These are phyloP conservation scores for Eimeria praecox DNA, from an alignment of 169 alveolate species.

Conservation along the genomic window DNA sequence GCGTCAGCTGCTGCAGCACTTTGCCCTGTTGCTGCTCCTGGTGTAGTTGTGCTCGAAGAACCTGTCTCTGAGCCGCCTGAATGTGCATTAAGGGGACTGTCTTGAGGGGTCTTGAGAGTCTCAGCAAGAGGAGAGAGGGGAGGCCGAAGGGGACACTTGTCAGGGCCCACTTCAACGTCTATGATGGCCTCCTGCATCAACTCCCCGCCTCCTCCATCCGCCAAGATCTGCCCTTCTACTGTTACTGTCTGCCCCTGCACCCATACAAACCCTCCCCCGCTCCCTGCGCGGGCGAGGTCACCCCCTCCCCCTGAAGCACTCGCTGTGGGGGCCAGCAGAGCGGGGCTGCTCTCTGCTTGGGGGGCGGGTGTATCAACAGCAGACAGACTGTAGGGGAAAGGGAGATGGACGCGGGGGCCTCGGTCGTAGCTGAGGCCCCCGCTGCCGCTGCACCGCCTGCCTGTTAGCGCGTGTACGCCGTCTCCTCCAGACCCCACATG, in stretches of 20 bases:
- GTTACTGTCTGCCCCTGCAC: slow-evolving; percentile 66
- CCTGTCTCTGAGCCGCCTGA: neutral
- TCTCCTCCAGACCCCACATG: slow-evolving; percentile 79
- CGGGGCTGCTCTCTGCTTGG: neutral
- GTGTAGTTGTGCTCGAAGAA: neutral
- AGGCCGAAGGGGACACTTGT: slow-evolving; percentile 11
- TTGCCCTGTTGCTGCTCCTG: neutral
- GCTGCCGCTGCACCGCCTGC: slow-evolving; percentile 51
- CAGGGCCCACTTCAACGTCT: slow-evolving; percentile 52
- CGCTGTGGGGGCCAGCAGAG: neutral
- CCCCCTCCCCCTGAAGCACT: slow-evolving; percentile 81
- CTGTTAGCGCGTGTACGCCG: slow-evolving; percentile 76
- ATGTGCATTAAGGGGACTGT: neutral
- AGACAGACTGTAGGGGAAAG: neutral
- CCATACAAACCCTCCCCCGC: slow-evolving; percentile 80
- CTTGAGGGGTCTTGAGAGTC: neutral
- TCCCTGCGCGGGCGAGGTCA: slow-evolving; percentile 53
- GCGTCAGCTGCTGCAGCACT: slow-evolving; percentile 27
- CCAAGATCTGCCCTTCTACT: slow-evolving; percentile 45
- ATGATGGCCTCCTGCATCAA: slow-evolving; percentile 75
- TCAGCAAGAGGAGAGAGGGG: slow-evolving; percentile 5
- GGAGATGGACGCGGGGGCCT: neutral
- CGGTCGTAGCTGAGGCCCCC: slow-evolving; percentile 67
- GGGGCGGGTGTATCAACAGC: neutral
- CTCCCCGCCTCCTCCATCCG: slow-evolving; percentile 77